Evolutionary conservation across 2,329 filamentous ascomycete species (phyloP), one percentile per base, ranked within the genome.

Genomic region (Phialophora tarda): DNA sequence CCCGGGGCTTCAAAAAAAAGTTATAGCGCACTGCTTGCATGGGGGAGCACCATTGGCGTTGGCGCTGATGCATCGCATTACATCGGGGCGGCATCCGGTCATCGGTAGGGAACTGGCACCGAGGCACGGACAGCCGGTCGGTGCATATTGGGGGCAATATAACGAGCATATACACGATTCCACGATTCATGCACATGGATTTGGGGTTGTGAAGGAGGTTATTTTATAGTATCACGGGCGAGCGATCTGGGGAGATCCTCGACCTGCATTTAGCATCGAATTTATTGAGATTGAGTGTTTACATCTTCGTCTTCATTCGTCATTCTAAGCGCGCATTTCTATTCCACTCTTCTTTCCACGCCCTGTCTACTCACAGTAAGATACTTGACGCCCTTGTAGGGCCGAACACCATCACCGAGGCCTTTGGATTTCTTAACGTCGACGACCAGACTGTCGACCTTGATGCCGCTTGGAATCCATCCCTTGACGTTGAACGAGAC

Each of bases 301-400:
- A 10, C 21, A n/a, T 21, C 38, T 10, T 4, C 41, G 14, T 63
- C 14, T 24, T 53, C 17, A 30, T 50, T 30, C 11, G 17, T 32
- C 32, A 12, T 34, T 56, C 6, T 3, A n/a, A 2, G 4, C 21
- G 6, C 34, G 34, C 34, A 41, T 41, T 4, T 28, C 65, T 57
- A 70, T 53, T 56, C 63, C 28, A 69, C 59, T 63, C 80, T 75
- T 50, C 77, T 74, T 69, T 84, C 82, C n/a, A 84, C 76, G 0
- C 87, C 87, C 70, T 81, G 81, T 65, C 80, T 79, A 75, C 85
- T 88, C 12, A 88, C 85, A 72, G 93, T 97, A 73, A 99, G 77
- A 78, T 99, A 99, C 80, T 99, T 99, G 71, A 99, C 95, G 1
- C 95, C 95, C 80, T 98, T 99, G 79, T 97, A 98, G 26, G 95